Base-by-base conservation (phyloP, 768 basidiomycete species). In the Leccinum longicurvipes region DNA sequence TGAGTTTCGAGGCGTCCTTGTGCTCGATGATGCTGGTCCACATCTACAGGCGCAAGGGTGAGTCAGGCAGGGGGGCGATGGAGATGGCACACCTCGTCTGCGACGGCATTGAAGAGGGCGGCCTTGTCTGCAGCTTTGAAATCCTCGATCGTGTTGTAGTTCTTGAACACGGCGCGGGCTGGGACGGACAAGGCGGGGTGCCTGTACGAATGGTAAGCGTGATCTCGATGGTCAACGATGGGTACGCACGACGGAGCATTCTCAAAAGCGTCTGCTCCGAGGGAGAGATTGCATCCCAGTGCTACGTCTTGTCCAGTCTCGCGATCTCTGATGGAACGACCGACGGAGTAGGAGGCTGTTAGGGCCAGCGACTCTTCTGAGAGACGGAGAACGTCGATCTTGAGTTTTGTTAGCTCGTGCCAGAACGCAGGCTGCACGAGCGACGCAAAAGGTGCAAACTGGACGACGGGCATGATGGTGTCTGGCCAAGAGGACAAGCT, bases 91-190 rank as follows among this genome's bases (percentile, higher is more conserved):
- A 91, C 91, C 75, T 85, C 78, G 58, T 86, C 80, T 0, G 87
- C 84, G 57, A 87, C 70, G 27, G 78, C 66, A 54, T 89, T 89
- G 73, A 98, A 93, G 17, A 97, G 71, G n/a, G 83, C 81, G 6
- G 87, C 83, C 79, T 99, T 99, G 64, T 93, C 86, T 1, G 89
- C 87, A 7, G 84, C 82, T 64, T 87, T 93, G 77, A 98, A 98
- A 11, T 97, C 93, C 63, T 98, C 94, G 63, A 98, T 89, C 9
- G 96, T 98, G 68, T 98, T 99, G 76, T 84, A 98, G 72, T 98
- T 98, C 79, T 91, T 94, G 65, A 97, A 78, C 10, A 78, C 75
- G 36, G 96, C 97, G 4, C 63, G 68, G 0, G 84, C 79, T 2
- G 72, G 53, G 44, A 85, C 76, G 12, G 85, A 75, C 57, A 83